Evolutionary conservation across 371 early-diverging fungal species (phyloP).

Genomic region (Mycotypha africana): DNA sequence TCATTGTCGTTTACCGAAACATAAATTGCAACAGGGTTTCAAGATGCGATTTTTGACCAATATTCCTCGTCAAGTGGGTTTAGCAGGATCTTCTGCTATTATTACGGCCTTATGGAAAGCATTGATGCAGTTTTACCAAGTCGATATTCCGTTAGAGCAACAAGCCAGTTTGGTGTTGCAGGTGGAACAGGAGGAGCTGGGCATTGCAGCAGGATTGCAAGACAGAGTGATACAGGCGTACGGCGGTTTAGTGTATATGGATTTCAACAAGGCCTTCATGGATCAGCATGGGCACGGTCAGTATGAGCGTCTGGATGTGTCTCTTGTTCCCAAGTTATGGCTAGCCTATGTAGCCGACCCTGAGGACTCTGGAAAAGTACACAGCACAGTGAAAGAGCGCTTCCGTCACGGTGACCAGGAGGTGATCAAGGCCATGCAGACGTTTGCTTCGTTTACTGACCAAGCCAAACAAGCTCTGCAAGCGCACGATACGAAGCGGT

Average conservation of each 20-base stretch:
- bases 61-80: conserved; percentile 71
- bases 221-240: conserved; percentile 64
- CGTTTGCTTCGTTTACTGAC: conserved; percentile 47
- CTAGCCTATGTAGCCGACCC: conserved; percentile 60
- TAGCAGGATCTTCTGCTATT: conserved; percentile 67
- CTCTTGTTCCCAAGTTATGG: conserved; percentile 39
- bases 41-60: conserved; percentile 52
- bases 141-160: conserved; percentile 42
- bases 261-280: conserved; percentile 53
- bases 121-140: conserved; percentile 41
- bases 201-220: conserved; percentile 64
- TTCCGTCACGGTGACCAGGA: conserved; percentile 52
- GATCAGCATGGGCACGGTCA: conserved; percentile 53
- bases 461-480: conserved; percentile 28
- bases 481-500: conserved; percentile 15
- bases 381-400: conserved; percentile 52
- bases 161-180: conserved; percentile 57
- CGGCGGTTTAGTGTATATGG: conserved; percentile 69
- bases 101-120: conserved; percentile 57
- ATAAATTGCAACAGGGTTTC: conserved; percentile 49
- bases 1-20: conserved; percentile 36
- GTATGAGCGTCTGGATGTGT: conserved; percentile 38
- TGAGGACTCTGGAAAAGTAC: conserved; percentile 65
- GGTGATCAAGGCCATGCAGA: conserved; percentile 55
- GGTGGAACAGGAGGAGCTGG: conserved; percentile 58